Percentiles rank a stretch among this genome's conserved stretches.
Evolutionary conservation across 139 green algal genomes (phyloP).

Genomic region (Limnomonas spitsbergensis): DNA sequence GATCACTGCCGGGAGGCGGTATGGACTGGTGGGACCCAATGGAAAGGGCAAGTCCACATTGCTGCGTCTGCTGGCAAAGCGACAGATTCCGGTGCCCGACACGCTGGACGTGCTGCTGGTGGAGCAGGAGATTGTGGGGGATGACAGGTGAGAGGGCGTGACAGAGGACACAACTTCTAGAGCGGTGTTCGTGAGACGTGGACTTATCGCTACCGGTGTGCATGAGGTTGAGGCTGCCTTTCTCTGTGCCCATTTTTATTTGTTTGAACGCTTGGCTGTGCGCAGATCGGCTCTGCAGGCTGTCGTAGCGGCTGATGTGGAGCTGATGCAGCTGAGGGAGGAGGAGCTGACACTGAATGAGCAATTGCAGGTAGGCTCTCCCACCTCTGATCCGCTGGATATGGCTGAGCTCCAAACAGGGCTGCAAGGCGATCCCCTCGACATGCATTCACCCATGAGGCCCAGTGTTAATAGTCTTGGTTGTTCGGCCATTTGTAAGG

Average conservation of each 20-base stretch:
- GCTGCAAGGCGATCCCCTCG: too few relatives aligned
- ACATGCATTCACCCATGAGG: too few relatives aligned
- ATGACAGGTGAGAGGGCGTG: constrained; percentile 39
- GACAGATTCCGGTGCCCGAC: constrained; percentile 92
- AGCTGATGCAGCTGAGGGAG: constrained; percentile 86
- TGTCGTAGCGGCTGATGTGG: constrained; percentile 91
- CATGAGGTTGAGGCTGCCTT: too few relatives aligned
- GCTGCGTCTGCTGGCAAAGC: constrained; percentile 87
- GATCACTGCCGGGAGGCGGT: constrained; percentile 79
- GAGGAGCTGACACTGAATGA: constrained; percentile 72
- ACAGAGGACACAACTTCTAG: background rate
- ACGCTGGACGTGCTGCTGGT: constrained; percentile 97
- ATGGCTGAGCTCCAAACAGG: too few relatives aligned
- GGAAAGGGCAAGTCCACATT: constrained; percentile 95
- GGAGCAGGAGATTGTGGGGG: constrained; percentile 94
- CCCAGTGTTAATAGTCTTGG: too few relatives aligned
- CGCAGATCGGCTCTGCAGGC: constrained; percentile 46
- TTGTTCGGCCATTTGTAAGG: too few relatives aligned
- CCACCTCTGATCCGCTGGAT: too few relatives aligned
- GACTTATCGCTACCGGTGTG: too few relatives aligned
- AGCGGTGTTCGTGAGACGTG: background rate
- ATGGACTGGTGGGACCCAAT: constrained; percentile 68
- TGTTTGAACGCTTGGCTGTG: too few relatives aligned
- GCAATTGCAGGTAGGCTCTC: constrained; percentile 21
- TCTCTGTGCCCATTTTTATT: background rate